Base-by-base conservation (phyloP, 192 early-diverging fungal species). In the Coemansia sp. region DNA sequence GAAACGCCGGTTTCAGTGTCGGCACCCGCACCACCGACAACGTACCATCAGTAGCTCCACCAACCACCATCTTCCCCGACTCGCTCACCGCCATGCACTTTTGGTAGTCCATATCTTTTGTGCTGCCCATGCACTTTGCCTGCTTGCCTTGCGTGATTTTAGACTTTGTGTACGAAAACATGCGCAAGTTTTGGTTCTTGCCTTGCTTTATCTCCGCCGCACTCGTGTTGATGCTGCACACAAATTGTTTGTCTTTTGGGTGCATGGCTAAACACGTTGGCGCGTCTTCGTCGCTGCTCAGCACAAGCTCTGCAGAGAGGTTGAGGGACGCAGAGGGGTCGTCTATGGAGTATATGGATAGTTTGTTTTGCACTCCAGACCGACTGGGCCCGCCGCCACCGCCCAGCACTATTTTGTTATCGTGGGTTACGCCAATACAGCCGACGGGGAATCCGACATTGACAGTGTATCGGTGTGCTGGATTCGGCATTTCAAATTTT, bases 351-450 rank as follows among this genome's bases (percentile, higher is more conserved):
- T 85, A 89, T 4, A 84, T 74, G 2, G 65, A 92, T 66, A 95
- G 74, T 58, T 90, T 91, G 74, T 97, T 97, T 58, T 90, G 91
- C 22, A 97, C 88, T 17, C 95, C 95, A 0, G 89, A 87, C 19
- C 84, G 82, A 12, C 86, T 85, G 7, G 87, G 61, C 1, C 95
- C 95, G 19, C 95, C 95, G n/a, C 95, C 95, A 8, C 95, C 95
- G 34, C 87, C 90, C 2, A 94, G 72, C 19, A 91, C 68, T 4
- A 92, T 53, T 51, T 89, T 71, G 67, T 86, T 84, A 19, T 64
- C 60, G 49, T 63, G 56, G 11, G 83, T 87, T 49, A 90, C 84
- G 0, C 81, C 86, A 60, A 87, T 70, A 34, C 83, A 85, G 55
- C 78, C 84, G 28, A 90, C 66, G 42, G 89, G 89, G 21, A 89